Conservation (phyloP, 768 basidiomycete genomes). For the Calocera viscosa region DNA sequence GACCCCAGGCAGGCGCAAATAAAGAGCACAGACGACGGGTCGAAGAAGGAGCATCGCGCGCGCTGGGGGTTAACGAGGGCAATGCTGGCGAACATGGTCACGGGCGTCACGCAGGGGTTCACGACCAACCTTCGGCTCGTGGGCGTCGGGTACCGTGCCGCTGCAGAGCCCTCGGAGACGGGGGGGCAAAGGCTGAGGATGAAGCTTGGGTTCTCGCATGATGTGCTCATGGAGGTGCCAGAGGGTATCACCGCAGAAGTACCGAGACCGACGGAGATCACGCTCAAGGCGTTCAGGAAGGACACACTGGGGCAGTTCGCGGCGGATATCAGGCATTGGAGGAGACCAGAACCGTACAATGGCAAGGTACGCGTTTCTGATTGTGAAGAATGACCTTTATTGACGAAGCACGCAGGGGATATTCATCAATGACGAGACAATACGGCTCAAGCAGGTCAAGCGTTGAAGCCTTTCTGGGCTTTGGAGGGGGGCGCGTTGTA, state of each 20-base stretch:
- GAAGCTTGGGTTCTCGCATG: conserved; percentile 87
- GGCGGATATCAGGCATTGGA: conserved; percentile 66
- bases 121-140: conserved; percentile 74
- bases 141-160: conserved; percentile 87
- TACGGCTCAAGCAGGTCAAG: conserved; percentile 82
- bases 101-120: conserved; percentile 82
- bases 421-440: conserved; percentile 84
- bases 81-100: conserved; percentile 77
- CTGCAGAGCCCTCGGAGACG: conserved; percentile 55
- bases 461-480: not conserved
- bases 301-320: conserved; percentile 78
- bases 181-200: conserved; percentile 64
- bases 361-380: conserved; percentile 62
- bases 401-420: too few species aligned
- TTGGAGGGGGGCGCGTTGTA: too few species aligned
- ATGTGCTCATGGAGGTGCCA: conserved; percentile 73
- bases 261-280: conserved; percentile 70
- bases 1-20: not conserved
- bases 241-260: conserved; percentile 67
- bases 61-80: conserved; percentile 96
- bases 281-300: conserved; percentile 75
- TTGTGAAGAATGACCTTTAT: too few species aligned
- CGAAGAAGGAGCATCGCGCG: conserved; percentile 56
- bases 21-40: not conserved
- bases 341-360: conserved; percentile 93